Base-by-base conservation (phyloP, 2,329 filamentous ascomycete genomes). In the Periconia sp. region DNA sequence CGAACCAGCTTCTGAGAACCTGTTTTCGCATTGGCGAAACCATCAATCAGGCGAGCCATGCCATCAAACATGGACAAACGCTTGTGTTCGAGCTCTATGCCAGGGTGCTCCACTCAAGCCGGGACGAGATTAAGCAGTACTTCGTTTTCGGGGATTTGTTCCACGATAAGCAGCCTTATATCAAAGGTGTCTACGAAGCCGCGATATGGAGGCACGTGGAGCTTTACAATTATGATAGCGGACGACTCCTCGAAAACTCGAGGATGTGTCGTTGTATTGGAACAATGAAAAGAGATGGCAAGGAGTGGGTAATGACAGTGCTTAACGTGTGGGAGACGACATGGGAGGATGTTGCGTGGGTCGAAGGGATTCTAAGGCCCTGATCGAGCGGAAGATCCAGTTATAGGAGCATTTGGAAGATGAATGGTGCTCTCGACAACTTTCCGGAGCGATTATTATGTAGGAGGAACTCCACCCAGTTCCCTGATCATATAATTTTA, bases 21-120 rank as follows among this genome's bases (percentile, higher is more conserved):
- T 87, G 84, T 58, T 88, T 88, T 53, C 77, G 83, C 18, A 73
- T 86, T 17, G 80, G 79, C 3, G 83, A 87, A 56, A 78, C 86
- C 43, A 61, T 82, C 34, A 78, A 75, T 35, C 73, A 73, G 33
- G 78, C 77, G 24, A 68, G 63, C 36, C 72, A 72, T 37, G 72
- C 73, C 10, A 66, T 67, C 3, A 69, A 83, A 33, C 71, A 71
- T 12, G 74, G 78, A 30, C 75, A 79, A 37, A 73, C 72, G 4
- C 61, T 75, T 5, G 40, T 79, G 0, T 77, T 88, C 46, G 85
- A 88, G 59, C 66, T 88, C 0, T 89, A 84, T 57, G 83, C 83
- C 3, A 75, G 81, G 18, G 79, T 88, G 1, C 72, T 72, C 1
- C 75, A 74, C 37, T 86, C 85, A 0, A 77, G 71, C 40, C 78